Evolutionary conservation across 352 stramenopile species (phyloP).

Genomic region (Pythium chondricola): DNA sequence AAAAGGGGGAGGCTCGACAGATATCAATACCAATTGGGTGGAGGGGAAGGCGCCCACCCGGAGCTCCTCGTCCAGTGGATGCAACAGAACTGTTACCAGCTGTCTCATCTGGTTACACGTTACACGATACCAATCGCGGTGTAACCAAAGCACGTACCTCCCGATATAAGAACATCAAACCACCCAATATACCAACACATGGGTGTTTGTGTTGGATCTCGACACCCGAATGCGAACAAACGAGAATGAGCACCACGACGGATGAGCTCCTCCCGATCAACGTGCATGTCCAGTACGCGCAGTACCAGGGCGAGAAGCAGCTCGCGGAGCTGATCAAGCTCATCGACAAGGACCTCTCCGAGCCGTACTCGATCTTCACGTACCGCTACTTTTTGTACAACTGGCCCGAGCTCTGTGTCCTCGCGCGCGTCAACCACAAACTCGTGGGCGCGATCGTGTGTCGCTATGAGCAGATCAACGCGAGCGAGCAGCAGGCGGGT

Average conservation of each 20-base stretch:
- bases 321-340: constrained; percentile 90
- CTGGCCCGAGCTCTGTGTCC: constrained; percentile 90
- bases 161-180: too few species aligned
- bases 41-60: constrained; percentile 12
- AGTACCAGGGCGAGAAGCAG: constrained; percentile 86
- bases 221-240: too few species aligned
- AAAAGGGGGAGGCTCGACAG: constrained; percentile 2
- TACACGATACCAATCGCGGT: too few species aligned
- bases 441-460: constrained; percentile 91
- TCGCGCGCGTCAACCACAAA: constrained; percentile 78
- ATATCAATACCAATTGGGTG: constrained; percentile 10
- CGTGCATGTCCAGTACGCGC: constrained; percentile 44
- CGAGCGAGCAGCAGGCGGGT: constrained; percentile 27
- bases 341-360: constrained; percentile 92
- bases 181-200: too few species aligned
- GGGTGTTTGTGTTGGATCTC: too few species aligned
- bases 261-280: constrained; percentile 11
- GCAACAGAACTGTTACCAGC: too few species aligned
- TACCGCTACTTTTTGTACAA: constrained; percentile 96
- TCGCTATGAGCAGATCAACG: constrained; percentile 80
- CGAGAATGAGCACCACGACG: constrained; percentile 2
- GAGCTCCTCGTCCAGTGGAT: constrained; percentile 13
- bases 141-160: too few species aligned
- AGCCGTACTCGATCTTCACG: constrained; percentile 95
- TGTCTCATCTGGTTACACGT: too few species aligned